Conservation (phyloP, 192 early-diverging fungal genomes). For the Coemansia interrupta region DNA sequence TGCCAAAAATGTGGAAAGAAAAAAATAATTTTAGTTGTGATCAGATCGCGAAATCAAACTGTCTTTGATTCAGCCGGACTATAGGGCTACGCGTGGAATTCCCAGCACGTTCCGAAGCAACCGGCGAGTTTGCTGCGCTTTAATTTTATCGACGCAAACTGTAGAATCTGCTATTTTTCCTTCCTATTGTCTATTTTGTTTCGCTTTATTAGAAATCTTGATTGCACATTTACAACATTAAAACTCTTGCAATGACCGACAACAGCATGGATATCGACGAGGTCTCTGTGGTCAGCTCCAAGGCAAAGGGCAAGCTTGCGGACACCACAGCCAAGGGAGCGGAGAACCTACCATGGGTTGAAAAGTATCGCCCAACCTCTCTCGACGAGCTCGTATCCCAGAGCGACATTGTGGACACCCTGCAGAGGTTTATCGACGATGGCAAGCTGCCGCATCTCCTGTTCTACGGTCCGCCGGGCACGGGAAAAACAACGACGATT, state of each 20-base stretch:
- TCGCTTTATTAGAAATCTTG: neutral
- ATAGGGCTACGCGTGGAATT: too few species aligned
- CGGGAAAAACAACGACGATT: slow-evolving; percentile 95
- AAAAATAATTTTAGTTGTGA: neutral
- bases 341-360: slow-evolving; percentile 70
- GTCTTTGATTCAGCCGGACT: neutral
- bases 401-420: slow-evolving; percentile 84
- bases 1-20: neutral
- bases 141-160: too few species aligned
- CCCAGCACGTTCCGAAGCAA: too few species aligned
- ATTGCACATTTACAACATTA: neutral
- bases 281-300: neutral
- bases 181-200: neutral
- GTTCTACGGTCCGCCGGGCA: slow-evolving; percentile 97
- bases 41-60: too few species aligned
- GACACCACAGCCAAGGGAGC: slow-evolving; percentile 8
- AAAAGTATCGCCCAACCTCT: slow-evolving; percentile 90
- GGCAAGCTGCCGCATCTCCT: slow-evolving; percentile 91
- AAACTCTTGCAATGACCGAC: slow-evolving; percentile 25
- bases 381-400: slow-evolving; percentile 94
- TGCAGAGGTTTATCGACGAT: slow-evolving; percentile 88
- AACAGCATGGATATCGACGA: slow-evolving; percentile 49
- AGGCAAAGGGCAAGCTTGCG: slow-evolving; percentile 44
- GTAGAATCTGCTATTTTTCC: neutral
- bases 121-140: too few species aligned